Evolutionary conservation across 1,284 basidiomycete species (phyloP).

Genomic region (Ustilago nuda): DNA sequence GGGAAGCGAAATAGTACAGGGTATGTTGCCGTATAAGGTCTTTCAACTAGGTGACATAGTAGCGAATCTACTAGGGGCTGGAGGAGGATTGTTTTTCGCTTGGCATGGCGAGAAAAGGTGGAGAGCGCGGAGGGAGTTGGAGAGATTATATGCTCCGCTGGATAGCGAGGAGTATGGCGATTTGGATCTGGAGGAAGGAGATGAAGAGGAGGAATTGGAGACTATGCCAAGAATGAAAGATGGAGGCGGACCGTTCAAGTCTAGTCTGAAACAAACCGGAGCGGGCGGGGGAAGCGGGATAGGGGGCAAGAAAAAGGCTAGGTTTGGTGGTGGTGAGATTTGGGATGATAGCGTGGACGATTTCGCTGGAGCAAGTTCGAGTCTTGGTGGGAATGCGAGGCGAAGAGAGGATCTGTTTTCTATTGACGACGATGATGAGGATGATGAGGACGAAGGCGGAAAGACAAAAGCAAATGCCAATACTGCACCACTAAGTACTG

Average conservation of each 20-base stretch:
- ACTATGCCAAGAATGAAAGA: too few species aligned
- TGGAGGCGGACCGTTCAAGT: neutral
- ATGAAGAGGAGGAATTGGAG: slow-evolving; percentile 3
- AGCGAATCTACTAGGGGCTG: slow-evolving; percentile 83
- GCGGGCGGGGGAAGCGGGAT: neutral
- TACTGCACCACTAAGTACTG: neutral
- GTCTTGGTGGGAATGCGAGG: neutral
- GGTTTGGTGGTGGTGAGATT: slow-evolving; percentile 24
- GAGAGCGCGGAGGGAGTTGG: slow-evolving; percentile 50
- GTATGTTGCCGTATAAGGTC: slow-evolving; percentile 82
- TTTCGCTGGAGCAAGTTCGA: neutral
- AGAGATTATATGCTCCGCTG: slow-evolving; percentile 59
- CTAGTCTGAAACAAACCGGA: slow-evolving; percentile 19
- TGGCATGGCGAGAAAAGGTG: slow-evolving; percentile 56
- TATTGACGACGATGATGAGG: slow-evolving; percentile 57
- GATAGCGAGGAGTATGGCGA: slow-evolving; percentile 54
- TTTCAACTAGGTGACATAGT: slow-evolving; percentile 83
- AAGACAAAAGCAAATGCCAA: neutral
- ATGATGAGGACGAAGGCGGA: slow-evolving; percentile 27
- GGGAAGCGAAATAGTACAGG: slow-evolving; percentile 86
- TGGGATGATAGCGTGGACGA: slow-evolving; percentile 40
- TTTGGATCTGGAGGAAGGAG: slow-evolving; percentile 31
- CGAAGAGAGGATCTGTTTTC: slow-evolving; percentile 40
- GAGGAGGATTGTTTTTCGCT: slow-evolving; percentile 75
- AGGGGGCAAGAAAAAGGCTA: slow-evolving; percentile 29